A percentile compares a stretch with the other conserved stretches of the same genome.
These are phyloP conservation scores for Barnettozyma siamensis DNA, from an alignment of 805 yeast genomes.

Conservation along the genomic window DNA sequence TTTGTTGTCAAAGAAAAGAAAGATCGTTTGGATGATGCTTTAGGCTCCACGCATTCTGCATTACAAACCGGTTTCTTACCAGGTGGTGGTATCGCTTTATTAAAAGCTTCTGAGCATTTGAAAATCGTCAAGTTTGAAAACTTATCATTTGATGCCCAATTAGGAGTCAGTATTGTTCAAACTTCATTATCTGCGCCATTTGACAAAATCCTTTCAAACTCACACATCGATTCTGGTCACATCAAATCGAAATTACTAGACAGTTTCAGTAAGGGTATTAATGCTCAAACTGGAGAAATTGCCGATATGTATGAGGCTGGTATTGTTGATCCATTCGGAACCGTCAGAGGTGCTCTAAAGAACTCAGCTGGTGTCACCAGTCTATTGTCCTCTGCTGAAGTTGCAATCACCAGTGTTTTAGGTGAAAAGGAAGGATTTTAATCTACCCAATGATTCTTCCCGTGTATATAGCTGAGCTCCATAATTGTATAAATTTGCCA, in stretches of 20 bases:
- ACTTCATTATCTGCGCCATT: constrained; percentile 95
- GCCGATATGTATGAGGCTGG: constrained; percentile 96
- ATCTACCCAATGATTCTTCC: not conserved
- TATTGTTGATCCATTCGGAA: constrained; percentile 98
- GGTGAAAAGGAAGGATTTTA: constrained; percentile 23
- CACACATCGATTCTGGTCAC: constrained; percentile 97
- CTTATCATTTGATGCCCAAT: constrained; percentile 79
- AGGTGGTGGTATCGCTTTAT: constrained; percentile 98
- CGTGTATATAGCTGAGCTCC: not conserved
- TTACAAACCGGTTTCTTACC: constrained; percentile 98
- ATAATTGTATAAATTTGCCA: not conserved
- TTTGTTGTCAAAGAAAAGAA: constrained; percentile 99
- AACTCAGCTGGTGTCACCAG: constrained; percentile 99
- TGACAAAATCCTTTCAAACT: constrained; percentile 89
- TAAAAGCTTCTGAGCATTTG: constrained; percentile 80
- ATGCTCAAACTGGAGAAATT: constrained; percentile 87
- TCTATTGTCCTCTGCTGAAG: constrained; percentile 94
- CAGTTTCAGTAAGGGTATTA: constrained; percentile 85
- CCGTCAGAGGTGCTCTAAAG: constrained; percentile 89
- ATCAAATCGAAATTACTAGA: constrained; percentile 46
- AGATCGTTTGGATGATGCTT: constrained; percentile 97
- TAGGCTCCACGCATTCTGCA: constrained; percentile 98
- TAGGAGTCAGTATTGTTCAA: constrained; percentile 91
- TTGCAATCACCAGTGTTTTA: constrained; percentile 92
- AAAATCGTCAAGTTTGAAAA: constrained; percentile 67